Evolutionary conservation across 192 early-diverging fungal species (phyloP).

Genomic region (Coemansia sp.): DNA sequence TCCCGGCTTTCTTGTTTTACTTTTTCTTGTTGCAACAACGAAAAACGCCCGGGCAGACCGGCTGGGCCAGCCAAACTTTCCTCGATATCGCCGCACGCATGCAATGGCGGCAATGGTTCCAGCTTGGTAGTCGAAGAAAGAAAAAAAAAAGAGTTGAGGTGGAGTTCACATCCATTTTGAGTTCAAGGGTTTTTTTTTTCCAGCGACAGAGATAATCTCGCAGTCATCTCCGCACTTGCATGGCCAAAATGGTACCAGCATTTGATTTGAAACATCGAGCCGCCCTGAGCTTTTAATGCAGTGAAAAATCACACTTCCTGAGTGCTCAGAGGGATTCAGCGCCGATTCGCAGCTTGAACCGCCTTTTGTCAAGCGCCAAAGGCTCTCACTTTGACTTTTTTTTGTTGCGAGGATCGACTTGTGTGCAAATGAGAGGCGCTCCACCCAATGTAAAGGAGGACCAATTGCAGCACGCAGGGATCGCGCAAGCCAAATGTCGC

Average conservation of each 20-base stretch:
- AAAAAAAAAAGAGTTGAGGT: neutral
- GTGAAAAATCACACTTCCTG: too few relatives aligned
- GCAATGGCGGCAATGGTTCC: constrained; percentile 1
- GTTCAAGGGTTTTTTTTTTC: too few relatives aligned
- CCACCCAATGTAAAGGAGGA: neutral
- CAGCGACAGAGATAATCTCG: constrained; percentile 10
- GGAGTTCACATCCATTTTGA: neutral
- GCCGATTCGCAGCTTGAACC: too few relatives aligned
- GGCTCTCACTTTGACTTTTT: too few relatives aligned
- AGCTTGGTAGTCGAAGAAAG: neutral
- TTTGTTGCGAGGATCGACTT: too few relatives aligned
- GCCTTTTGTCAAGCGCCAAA: too few relatives aligned
- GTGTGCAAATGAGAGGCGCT: too few relatives aligned
- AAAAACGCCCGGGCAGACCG: too few relatives aligned
- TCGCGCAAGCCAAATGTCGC: constrained; percentile 48
- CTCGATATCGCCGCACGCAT: neutral
- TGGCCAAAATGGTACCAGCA: neutral
- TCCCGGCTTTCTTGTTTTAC: neutral
- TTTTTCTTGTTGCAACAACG: too few relatives aligned
- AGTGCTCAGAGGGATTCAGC: too few relatives aligned
- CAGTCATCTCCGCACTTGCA: constrained; percentile 38
- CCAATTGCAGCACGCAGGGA: constrained; percentile 30
- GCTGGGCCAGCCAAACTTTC: neutral
- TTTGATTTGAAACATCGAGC: neutral
- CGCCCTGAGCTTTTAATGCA: too few relatives aligned